Evolutionary conservation across 2,329 filamentous ascomycete species (phyloP), one percentile per base, ranked within the genome.

Genomic region (Trichoderma cornu-damae): DNA sequence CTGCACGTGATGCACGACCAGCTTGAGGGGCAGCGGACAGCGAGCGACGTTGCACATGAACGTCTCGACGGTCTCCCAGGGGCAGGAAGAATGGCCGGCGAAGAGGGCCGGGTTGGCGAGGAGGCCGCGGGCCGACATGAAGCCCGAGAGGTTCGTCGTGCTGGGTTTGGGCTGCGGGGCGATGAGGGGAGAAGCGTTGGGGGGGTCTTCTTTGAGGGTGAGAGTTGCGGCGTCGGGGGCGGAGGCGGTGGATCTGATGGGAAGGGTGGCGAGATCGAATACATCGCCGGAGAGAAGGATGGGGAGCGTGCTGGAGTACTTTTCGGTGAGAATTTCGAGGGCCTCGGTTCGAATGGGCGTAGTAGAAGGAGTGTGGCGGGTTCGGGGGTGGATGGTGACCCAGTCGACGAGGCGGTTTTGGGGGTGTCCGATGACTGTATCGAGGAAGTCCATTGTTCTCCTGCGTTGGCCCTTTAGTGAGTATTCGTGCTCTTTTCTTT

Each of bases 111-210:
- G 86, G 69, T 89, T 88, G 63, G 83, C 75, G 40, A 89, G 77
- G 2, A 89, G 74, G 7, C 84, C 86, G 47, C 86, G 79, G 6
- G 86, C 86, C 18, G 86, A 83, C 86, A 89, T 89, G 56, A 89
- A 80, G 34, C 86, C 84, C 1, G 79, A 71, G 6, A 85, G 75
- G 32, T 78, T 73, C 4, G 77, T 80, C 76, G 72, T 73, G 64
- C 69, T 72, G 16, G 72, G 73, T 3, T 61, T 60, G 6, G 59
- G 60, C 40, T 6, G 11, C 22, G 40, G 7, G 12, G 20, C 5
- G 40, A 26, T 50, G 28, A 11, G 14, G 34, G 14, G n/a, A 4
- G 11, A n/a, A 18, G 47, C 6, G 28, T 5, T 16, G 43, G 24
- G 42, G 22, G 42, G 44, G 8, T 53, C 55, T 44, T 64, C 49